These are phyloP conservation scores for Moniliophthora roreri DNA, from an alignment of 1,284 basidiomycete species.

Conservation along the genomic window DNA sequence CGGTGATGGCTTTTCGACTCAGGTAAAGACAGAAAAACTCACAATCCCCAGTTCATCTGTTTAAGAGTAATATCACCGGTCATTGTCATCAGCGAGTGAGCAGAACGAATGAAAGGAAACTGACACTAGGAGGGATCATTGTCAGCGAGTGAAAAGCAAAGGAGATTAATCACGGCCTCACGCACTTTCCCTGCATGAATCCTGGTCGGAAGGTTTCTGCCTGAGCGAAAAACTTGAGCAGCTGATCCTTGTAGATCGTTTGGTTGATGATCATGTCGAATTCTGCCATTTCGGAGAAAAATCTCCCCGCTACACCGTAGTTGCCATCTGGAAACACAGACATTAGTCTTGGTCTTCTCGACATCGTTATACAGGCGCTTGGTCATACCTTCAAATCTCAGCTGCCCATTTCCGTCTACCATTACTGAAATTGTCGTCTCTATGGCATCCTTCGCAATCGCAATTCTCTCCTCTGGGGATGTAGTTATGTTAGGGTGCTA, in stretches of 20 bases:
- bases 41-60: not conserved
- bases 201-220: not conserved
- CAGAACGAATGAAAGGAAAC: not conserved
- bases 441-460: conserved; percentile 7
- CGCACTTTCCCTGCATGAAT: not conserved
- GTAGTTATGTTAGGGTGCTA: conserved; percentile 13
- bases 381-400: not conserved
- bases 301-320: not conserved
- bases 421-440: conserved; percentile 2
- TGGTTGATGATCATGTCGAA: conserved; percentile 1
- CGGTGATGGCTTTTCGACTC: not conserved
- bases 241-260: conserved; percentile 1
- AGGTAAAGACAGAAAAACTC: not conserved
- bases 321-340: not conserved
- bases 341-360: not conserved
- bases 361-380: not conserved
- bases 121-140: not conserved
- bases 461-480: conserved; percentile 2
- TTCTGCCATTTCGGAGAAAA: conserved; percentile 7
- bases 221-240: not conserved
- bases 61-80: no score
- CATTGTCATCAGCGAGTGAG: no score
- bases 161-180: not conserved
- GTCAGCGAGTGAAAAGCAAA: no score
- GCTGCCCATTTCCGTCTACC: not conserved